phyloP scores from a whole-genome alignment of 2,329 filamentous ascomycete species.

The Ascochyta rabiei region DNA sequence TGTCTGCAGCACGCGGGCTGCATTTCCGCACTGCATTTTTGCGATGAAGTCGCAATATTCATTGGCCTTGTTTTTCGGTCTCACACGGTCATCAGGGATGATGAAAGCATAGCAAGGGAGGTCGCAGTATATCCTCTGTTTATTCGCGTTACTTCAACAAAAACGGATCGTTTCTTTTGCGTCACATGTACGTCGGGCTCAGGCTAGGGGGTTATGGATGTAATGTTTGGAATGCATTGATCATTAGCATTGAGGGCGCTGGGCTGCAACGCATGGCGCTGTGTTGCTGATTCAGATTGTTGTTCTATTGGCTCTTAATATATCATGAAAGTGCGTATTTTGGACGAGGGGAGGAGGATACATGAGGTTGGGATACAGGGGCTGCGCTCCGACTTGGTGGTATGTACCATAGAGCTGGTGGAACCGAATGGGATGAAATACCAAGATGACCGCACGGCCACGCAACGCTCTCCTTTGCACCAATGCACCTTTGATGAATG shows the following conservation, averaged over 20 bases:
- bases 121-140: constrained; percentile 17
- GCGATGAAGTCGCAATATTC: not conserved
- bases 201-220: constrained; percentile 2
- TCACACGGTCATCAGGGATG: constrained; percentile 2
- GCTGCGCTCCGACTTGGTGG: not conserved
- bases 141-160: not conserved
- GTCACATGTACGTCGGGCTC: not conserved
- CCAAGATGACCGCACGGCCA: not conserved
- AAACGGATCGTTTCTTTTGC: not conserved
- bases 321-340: constrained; percentile 1
- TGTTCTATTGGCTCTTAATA: not conserved
- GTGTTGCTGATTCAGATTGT: not conserved
- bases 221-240: constrained; percentile 14
- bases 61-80: not conserved
- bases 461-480: not conserved
- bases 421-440: not conserved
- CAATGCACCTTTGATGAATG: too few species aligned
- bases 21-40: not conserved
- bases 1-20: not conserved
- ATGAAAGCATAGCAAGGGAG: constrained; percentile 13
- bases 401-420: constrained; percentile 6
- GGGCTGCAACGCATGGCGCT: constrained; percentile 10
- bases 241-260: constrained; percentile 6
- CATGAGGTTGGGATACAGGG: not conserved
- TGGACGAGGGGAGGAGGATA: not conserved